Percentiles rank a stretch among this genome's conserved stretches.
These are phyloP conservation scores for Leccinum imitatum DNA, from an alignment of 768 basidiomycete genomes.

Conservation along the genomic window DNA sequence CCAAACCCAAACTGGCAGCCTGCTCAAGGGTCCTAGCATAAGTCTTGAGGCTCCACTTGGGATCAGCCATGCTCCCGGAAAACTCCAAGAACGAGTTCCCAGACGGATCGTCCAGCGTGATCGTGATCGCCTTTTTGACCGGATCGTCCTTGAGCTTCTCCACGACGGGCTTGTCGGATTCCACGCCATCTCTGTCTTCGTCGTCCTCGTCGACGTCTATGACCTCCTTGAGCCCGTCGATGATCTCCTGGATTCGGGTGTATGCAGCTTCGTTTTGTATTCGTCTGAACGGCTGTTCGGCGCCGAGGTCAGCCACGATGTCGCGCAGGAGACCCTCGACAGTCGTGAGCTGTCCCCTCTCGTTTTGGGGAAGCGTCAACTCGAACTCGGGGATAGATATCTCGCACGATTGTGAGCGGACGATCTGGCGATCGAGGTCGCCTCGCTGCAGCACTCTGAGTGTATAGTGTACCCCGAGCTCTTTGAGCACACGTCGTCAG, in stretches of 20 bases:
- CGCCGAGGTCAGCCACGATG: slow-evolving; percentile 72
- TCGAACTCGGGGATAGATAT: slow-evolving; percentile 85
- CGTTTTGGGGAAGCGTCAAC: slow-evolving; percentile 79
- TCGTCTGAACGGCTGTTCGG: slow-evolving; percentile 81
- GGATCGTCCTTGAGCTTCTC: slow-evolving; percentile 39
- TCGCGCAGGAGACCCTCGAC: slow-evolving; percentile 90
- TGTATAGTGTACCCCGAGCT: slow-evolving; percentile 82
- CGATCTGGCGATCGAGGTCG: slow-evolving; percentile 91
- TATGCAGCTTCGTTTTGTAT: slow-evolving; percentile 74
- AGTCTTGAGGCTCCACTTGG: slow-evolving; percentile 87
- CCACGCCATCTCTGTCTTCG: slow-evolving; percentile 30
- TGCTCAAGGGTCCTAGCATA: slow-evolving; percentile 81
- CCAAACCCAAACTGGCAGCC: slow-evolving; percentile 76
- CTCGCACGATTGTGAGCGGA: slow-evolving; percentile 82
- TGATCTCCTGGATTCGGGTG: slow-evolving; percentile 69
- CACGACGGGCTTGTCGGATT: slow-evolving; percentile 29
- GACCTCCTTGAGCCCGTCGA: slow-evolving; percentile 64
- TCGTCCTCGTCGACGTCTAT: slow-evolving; percentile 57
- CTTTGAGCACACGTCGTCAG: slow-evolving; percentile 38
- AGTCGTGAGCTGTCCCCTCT: slow-evolving; percentile 93
- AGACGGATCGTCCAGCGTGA: slow-evolving; percentile 88
- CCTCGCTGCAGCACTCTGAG: slow-evolving; percentile 67
- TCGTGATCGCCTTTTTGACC: slow-evolving; percentile 71
- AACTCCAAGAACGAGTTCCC: slow-evolving; percentile 99
- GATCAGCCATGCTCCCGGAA: slow-evolving; percentile 79